Conservation (phyloP, 1,284 basidiomycete species). For the Tilletia indica region DNA sequence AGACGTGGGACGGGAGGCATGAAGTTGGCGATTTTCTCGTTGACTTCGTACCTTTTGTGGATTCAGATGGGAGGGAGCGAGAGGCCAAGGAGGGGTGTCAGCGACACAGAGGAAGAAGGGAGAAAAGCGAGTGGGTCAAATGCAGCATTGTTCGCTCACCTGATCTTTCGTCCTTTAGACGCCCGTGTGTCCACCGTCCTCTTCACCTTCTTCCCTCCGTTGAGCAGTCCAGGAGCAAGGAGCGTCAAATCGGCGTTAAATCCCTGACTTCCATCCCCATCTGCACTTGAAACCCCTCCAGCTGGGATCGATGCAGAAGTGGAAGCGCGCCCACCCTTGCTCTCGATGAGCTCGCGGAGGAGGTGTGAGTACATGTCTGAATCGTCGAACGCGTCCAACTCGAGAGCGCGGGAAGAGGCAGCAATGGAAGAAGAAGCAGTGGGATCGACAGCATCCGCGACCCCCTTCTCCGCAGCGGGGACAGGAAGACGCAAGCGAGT, state of each 20-base stretch:
- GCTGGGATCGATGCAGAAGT: neutral
- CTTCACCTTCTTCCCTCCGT: slow-evolving; percentile 30
- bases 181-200: slow-evolving; percentile 45
- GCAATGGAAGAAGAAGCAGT: neutral
- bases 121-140: too few relatives aligned
- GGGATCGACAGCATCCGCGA: neutral
- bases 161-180: slow-evolving; percentile 47
- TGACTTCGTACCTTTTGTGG: slow-evolving; percentile 39
- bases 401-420: neutral
- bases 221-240: neutral
- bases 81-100: neutral
- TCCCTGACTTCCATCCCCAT: neutral
- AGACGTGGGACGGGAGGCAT: slow-evolving; percentile 50
- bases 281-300: neutral
- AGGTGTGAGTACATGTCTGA: slow-evolving; percentile 50
- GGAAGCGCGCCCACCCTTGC: slow-evolving; percentile 24
- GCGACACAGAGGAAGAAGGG: too few relatives aligned
- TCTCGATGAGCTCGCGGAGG: slow-evolving; percentile 52
- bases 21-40: slow-evolving; percentile 52
- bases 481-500: slow-evolving; percentile 25
- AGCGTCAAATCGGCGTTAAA: slow-evolving; percentile 7
- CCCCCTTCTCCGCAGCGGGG: neutral
- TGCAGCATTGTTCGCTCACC: slow-evolving; percentile 18
- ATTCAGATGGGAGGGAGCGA: neutral
- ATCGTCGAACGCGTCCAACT: slow-evolving; percentile 51